Conservation (phyloP, 495 filamentous ascomycete species). For the Aspergillus steynii region DNA sequence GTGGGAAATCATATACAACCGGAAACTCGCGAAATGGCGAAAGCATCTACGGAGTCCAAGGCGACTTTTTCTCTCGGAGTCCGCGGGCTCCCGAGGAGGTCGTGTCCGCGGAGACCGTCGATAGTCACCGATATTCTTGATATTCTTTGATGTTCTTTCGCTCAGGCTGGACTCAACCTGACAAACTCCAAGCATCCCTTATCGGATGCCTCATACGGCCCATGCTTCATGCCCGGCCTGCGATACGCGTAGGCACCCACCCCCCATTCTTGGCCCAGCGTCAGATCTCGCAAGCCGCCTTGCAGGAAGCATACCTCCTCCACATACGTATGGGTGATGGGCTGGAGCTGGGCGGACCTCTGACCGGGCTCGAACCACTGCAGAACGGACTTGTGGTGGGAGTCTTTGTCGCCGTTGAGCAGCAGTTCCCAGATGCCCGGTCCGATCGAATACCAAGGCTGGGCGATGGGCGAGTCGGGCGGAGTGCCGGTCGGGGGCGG, state of each 20-base stretch:
- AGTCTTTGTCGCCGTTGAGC: constrained; percentile 18
- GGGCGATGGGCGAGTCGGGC: not conserved
- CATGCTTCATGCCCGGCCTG: not conserved
- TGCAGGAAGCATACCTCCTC: constrained; percentile 31
- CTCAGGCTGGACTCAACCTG: not conserved
- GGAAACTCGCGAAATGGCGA: too few species aligned
- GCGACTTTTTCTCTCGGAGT: too few species aligned
- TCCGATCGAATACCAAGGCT: constrained; percentile 25
- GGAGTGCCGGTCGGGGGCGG: not conserved
- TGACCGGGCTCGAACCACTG: not conserved
- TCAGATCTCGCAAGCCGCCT: constrained; percentile 26
- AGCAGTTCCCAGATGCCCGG: constrained; percentile 28
- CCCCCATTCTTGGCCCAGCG: constrained; percentile 21
- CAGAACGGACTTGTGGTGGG: constrained; percentile 16
- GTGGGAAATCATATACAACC: too few species aligned
- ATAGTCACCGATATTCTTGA: too few species aligned
- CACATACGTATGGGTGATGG: constrained; percentile 26
- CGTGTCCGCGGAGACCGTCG: too few species aligned
- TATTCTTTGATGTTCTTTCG: too few species aligned
- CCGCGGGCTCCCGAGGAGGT: too few species aligned
- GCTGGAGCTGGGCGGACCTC: constrained; percentile 7
- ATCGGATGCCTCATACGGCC: not conserved
- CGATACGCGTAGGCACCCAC: not conserved
- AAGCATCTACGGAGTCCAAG: too few species aligned
- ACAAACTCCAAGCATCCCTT: not conserved